Conservation (phyloP, 495 filamentous ascomycete species). For the Xylaria cubensis region DNA sequence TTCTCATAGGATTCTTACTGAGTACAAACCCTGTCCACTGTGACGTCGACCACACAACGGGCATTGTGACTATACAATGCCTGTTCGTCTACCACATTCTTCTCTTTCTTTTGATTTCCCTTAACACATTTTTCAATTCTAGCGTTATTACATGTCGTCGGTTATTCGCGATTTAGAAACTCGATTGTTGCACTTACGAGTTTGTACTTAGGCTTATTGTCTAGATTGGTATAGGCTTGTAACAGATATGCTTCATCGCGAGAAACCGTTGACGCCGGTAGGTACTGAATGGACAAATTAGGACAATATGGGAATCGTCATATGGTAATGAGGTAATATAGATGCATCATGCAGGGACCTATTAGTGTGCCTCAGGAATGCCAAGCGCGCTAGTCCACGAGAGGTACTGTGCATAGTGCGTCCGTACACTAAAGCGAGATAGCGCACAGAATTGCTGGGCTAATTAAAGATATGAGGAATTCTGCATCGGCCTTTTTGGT, state of each 20-base stretch:
- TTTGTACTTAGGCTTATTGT: neutral
- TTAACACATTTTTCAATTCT: neutral
- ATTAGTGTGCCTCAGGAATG: conserved; percentile 12
- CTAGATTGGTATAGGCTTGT: neutral
- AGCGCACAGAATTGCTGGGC: neutral
- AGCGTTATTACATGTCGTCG: neutral
- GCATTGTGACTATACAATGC: neutral
- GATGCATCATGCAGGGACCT: conserved; percentile 26
- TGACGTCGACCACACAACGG: conserved; percentile 19
- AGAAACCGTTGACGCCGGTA: neutral
- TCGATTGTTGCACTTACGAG: neutral
- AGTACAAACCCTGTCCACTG: conserved; percentile 18
- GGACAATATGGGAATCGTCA: conserved; percentile 8
- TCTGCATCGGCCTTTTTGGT: neutral
- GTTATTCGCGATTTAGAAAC: too few relatives aligned
- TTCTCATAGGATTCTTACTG: conserved; percentile 29
- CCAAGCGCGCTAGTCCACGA: conserved; percentile 6
- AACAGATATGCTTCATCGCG: conserved; percentile 1
- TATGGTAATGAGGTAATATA: conserved; percentile 21
- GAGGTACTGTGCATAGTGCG: neutral
- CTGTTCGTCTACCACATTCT: neutral
- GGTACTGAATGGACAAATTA: conserved; percentile 11
- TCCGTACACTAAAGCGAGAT: too few relatives aligned
- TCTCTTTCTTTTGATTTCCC: neutral
- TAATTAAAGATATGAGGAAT: neutral